phyloP scores from a whole-genome alignment of 768 basidiomycete species.

The Tephrocybe sp. region DNA sequence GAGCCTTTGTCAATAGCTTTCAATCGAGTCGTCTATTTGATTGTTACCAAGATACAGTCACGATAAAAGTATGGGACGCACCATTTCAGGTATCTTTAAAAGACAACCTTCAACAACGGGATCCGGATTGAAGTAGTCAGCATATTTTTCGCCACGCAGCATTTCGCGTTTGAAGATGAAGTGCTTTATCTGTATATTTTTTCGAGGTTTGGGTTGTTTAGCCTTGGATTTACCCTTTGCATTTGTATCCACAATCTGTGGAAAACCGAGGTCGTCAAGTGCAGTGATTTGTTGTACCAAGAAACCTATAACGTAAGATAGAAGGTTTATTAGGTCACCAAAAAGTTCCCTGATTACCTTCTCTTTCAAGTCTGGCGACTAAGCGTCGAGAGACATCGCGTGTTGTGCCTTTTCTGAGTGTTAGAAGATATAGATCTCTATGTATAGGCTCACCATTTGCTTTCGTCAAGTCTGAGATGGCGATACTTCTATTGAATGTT shows the following conservation, averaged over 20 bases:
- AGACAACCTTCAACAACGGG: slow-evolving; percentile 58
- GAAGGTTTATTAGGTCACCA: neutral
- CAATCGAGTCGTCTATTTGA: slow-evolving; percentile 1
- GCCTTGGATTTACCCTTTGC: slow-evolving; percentile 37
- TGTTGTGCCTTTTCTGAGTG: slow-evolving; percentile 60
- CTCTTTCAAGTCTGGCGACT: slow-evolving; percentile 66
- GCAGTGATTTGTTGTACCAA: slow-evolving; percentile 51
- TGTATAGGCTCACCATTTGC: slow-evolving; percentile 56
- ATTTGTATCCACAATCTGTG: slow-evolving; percentile 38
- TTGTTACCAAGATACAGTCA: slow-evolving; percentile 2
- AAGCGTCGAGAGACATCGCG: slow-evolving; percentile 57
- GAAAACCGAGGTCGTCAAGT: slow-evolving; percentile 49
- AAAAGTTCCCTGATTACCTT: slow-evolving; percentile 44
- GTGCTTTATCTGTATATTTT: slow-evolving; percentile 53
- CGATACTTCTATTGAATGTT: slow-evolving; percentile 33
- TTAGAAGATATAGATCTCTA: too few species aligned
- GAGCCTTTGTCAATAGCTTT: slow-evolving; percentile 7
- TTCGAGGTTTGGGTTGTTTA: slow-evolving; percentile 44
- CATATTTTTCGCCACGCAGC: slow-evolving; percentile 46
- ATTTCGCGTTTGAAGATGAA: slow-evolving; percentile 58
- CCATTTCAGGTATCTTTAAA: slow-evolving; percentile 60
- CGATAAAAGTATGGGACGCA: slow-evolving; percentile 27
- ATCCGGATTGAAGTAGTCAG: slow-evolving; percentile 70
- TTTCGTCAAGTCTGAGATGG: slow-evolving; percentile 52
- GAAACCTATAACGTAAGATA: slow-evolving; percentile 46